A percentile compares a stretch with the other conserved stretches of the same genome.
These are phyloP conservation scores for Fremontodendron californicum DNA, from an alignment of 345 rosid genomes.

Conservation along the genomic window DNA sequence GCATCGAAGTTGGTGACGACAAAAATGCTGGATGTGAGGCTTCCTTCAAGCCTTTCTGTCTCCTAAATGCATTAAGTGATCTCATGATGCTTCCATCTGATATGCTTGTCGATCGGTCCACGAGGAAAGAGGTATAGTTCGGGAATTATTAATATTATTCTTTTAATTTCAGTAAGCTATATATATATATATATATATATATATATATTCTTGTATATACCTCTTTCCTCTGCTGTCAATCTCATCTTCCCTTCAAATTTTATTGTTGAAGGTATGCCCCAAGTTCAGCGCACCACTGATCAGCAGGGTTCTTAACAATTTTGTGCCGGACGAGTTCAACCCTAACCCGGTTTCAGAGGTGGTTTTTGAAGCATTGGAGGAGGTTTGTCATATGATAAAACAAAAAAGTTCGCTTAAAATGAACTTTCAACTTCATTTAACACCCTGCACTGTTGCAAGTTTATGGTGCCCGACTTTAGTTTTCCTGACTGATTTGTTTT, in stretches of 20 bases:
- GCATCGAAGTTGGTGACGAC: slow-evolving; percentile 22
- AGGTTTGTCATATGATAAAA: slow-evolving; percentile 43
- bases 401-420: not conserved
- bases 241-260: slow-evolving; percentile 10
- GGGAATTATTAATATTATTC: not conserved
- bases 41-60: slow-evolving; percentile 66
- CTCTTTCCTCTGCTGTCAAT: not conserved
- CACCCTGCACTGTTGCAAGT: not conserved
- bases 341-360: slow-evolving; percentile 69
- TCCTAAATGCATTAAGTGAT: slow-evolving; percentile 86
- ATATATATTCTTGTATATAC: not conserved
- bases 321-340: slow-evolving; percentile 84
- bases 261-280: slow-evolving; percentile 68
- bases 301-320: slow-evolving; percentile 59
- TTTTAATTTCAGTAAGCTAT: not conserved
- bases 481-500: slow-evolving; percentile 4
- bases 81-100: slow-evolving; percentile 96
- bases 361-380: slow-evolving; percentile 58
- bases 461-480: not conserved
- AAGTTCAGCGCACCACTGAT: slow-evolving; percentile 54
- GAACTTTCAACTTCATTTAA: not conserved
- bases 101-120: slow-evolving; percentile 64
- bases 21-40: slow-evolving; percentile 33
- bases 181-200: not conserved
- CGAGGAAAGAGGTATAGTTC: slow-evolving; percentile 67